Evolutionary conservation across 1,139 yeast species (phyloP).

Genomic region (Geotrichum aggregatum): DNA sequence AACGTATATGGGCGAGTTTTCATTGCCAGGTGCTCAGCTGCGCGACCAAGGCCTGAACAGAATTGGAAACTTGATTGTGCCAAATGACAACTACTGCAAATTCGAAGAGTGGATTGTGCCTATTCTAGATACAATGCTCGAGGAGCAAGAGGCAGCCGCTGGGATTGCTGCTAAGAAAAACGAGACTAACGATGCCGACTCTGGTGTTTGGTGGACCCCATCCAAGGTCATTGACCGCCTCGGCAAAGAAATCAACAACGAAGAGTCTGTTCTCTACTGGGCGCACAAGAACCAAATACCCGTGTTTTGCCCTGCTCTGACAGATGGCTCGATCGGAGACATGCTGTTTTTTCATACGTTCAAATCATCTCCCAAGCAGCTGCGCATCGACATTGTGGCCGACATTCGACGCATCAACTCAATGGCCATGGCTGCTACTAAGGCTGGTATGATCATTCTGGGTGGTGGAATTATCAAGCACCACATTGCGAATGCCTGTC

Average conservation of each 20-base stretch:
- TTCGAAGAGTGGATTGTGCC: slow-evolving; percentile 99
- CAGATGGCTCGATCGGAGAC: slow-evolving; percentile 98
- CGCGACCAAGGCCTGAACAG: slow-evolving; percentile 96
- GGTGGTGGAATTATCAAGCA: slow-evolving; percentile 98
- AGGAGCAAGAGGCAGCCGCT: slow-evolving; percentile 77
- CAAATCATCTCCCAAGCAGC: slow-evolving; percentile 83
- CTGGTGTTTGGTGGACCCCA: slow-evolving; percentile 77
- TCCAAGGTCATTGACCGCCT: slow-evolving; percentile 84
- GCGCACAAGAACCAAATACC: slow-evolving; percentile 96
- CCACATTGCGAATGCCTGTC: slow-evolving; percentile 94
- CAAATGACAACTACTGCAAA: slow-evolving; percentile 94
- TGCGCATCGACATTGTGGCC: slow-evolving; percentile 85
- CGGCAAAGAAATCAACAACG: slow-evolving; percentile 93
- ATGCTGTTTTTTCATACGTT: slow-evolving; percentile 98
- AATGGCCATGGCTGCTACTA: slow-evolving; percentile 91
- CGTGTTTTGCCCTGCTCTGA: slow-evolving; percentile 91
- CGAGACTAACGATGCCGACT: slow-evolving; percentile 56
- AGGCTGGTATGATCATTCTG: slow-evolving; percentile 90
- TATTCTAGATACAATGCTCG: slow-evolving; percentile 74
- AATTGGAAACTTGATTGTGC: slow-evolving; percentile 93
- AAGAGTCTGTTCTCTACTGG: slow-evolving; percentile 93
- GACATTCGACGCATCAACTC: slow-evolving; percentile 89
- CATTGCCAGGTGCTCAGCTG: slow-evolving; percentile 70
- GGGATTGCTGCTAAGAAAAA: slow-evolving; percentile 40
- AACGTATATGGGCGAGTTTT: slow-evolving; percentile 87